phyloP scores from a whole-genome alignment of 2,329 filamentous ascomycete species.

The Pyrenophora graminea region DNA sequence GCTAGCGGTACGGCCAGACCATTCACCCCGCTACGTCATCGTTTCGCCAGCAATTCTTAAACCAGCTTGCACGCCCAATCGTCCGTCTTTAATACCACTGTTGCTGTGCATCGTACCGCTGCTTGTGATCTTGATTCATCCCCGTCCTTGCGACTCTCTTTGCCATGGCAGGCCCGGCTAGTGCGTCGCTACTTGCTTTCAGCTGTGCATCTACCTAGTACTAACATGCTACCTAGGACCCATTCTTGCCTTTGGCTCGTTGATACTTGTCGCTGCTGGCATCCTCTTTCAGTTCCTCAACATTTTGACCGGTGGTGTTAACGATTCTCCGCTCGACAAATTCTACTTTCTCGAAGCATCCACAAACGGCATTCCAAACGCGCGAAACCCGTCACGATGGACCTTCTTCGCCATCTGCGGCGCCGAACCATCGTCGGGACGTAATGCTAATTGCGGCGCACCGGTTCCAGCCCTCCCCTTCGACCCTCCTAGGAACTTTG shows the following conservation, averaged over 20 bases:
- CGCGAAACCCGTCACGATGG: slow-evolving; percentile 72
- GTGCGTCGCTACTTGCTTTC: slow-evolving; percentile 17
- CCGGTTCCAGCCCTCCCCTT: slow-evolving; percentile 67
- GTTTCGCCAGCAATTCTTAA: slow-evolving; percentile 21
- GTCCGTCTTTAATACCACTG: slow-evolving; percentile 4
- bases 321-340: slow-evolving; percentile 64
- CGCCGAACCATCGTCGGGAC: slow-evolving; percentile 53
- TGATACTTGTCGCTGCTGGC: slow-evolving; percentile 65
- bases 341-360: slow-evolving; percentile 87
- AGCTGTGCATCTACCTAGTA: background rate
- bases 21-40: slow-evolving; percentile 23
- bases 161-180: slow-evolving; percentile 23
- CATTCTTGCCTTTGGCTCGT: slow-evolving; percentile 59
- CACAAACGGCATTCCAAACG: slow-evolving; percentile 67
- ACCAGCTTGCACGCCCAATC: slow-evolving; percentile 18
- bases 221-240: slow-evolving; percentile 51
- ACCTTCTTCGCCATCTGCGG: slow-evolving; percentile 87
- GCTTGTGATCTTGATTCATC: slow-evolving; percentile 17
- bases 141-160: background rate
- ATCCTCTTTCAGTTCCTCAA: slow-evolving; percentile 69
- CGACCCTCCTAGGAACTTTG: slow-evolving; percentile 67
- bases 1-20: slow-evolving; percentile 11
- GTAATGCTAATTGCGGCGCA: slow-evolving; percentile 65
- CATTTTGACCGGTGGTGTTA: slow-evolving; percentile 63
- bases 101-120: background rate